Base-by-base conservation (phyloP, 75 land plant genomes). In the Azolla pinnata region DNA sequence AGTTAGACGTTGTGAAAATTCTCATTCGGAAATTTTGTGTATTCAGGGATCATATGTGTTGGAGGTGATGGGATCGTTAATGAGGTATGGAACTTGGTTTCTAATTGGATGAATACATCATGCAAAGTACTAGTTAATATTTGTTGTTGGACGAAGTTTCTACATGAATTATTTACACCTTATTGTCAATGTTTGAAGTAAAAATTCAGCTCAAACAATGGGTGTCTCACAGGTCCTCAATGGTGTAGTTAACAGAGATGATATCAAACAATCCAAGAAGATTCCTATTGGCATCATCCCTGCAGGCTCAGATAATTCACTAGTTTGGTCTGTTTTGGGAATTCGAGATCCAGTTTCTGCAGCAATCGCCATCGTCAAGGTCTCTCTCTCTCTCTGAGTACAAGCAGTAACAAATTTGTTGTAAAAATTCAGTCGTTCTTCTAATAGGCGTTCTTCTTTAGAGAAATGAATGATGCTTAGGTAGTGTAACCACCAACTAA, bases 261-360 rank as follows among this genome's bases (percentile, higher is more conserved):
- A 73, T 67, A 50, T 58, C 29, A 59, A 73, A 24, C 28, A 26
- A 31, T 67, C 71, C 14, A 33, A 47, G 8, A 28, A 29, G 28
- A 53, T 73, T 47, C 65, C 75, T 21, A 71, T 73, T 44, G 75
- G 75, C 21, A 73, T 73, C 25, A 67, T 73, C 31, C 75, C 75
- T 38, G 75, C 75, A 16, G 75, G 75, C 34, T 73, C 75, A 21
- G 75, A 73, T 44, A 73, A 73, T 58, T 73, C 75, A 9, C 72
- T 73, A 7, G 38, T 73, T 29, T 73, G 75, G 75, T 67, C 75
- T 24, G 66, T 73, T n/a, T 45, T 73, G 31, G 72, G 75, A 27
- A 67, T 73, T 29, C 72, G 71, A 14, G 75, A 73, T 40, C 73
- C 72, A 35, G 57, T 40, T 28, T 57, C 52, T 9, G 75, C 75